Evolutionary conservation across 148 eudicot genomes (phyloP), one percentile per base, ranked within the genome.

Genomic region (Rhododendron simsii): DNA sequence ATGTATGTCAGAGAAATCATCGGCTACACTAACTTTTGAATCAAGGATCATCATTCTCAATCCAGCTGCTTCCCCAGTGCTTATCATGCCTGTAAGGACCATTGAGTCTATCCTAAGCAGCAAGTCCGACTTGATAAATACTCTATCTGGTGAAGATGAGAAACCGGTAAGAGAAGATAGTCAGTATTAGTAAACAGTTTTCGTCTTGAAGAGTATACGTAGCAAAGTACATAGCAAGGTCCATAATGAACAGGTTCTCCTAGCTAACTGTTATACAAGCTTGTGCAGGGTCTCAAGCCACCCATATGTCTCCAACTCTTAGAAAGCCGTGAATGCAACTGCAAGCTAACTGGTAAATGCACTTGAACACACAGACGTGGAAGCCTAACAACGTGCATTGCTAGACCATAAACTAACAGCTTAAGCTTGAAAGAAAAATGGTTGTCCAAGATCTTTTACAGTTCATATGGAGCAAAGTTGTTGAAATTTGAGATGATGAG

Each of bases 101-200:
- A 94, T 87, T 26, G 95, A 89, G 85, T 94, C 96, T 88, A 94
- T 87, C 86, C 94, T 90, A 65, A 91, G 93, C 81, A 94, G 92
- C 89, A 94, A 76, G 84, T 90, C 91, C 61, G 93, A 90, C 84
- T 85, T 86, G 87, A 86, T 77, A 61, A 90, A 78, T 39, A 89
- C 76, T 69, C 85, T 85, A 88, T 89, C 95, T 93, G 93, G 37
- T 84, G 39, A 4, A 83, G 69, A 67, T 51, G 45, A 47, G 39
- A 74, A 82, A 80, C 23, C 59, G 7, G 57, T 73, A 78, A 35
- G 75, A 71, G 80, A 37, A 82, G 74, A 51, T 84, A 7, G 41
- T 73, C n/a, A 78, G 73, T 65, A 26, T 73, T 23, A 78, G 73
- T 65, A 20, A 16, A 83, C 7, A 3, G 30, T 78, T 37, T 23